Base-by-base conservation (phyloP, 257 asterid species). In the Fraxinus quadrangulata region DNA sequence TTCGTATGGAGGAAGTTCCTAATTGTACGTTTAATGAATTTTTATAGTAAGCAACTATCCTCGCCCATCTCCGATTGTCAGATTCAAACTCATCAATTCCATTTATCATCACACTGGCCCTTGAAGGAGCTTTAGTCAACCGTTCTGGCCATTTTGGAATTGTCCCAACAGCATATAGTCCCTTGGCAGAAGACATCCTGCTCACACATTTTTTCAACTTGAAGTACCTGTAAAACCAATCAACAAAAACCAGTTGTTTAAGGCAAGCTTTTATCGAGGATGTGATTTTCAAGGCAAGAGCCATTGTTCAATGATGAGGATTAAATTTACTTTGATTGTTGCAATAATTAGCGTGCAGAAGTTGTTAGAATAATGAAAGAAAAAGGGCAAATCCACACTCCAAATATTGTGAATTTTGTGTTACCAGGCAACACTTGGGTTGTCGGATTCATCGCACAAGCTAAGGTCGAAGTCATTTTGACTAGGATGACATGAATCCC, bases 71-170 rank as follows among this genome's bases (percentile, higher is more conserved):
- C 71, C 89, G 82, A 68, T 88, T 90, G 83, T 96, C 98, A 69
- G 97, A 94, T 80, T 92, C 98, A 84, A 92, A 93, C 78, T 89
- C 92, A 47, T 90, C 92, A 26, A 86, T 81, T 77, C 98, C 97
- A 75, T 87, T 88, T 86, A 81, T 86, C 72, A 87, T 81, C 69
- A 87, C 76, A 79, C 80, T 80, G 71, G 90, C 98, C 83, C 97
- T 90, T 14, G 97, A 80, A 83, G 99, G 97, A 79, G 92, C 92
- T 79, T 36, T 82, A 19, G 79, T 89, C 81, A 90, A 82, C 84
- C 97, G 88, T 78, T 86, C 90, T 4, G 99, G 97, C 98, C 98
- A 96, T 83, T 86, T 88, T 24, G 96, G 92, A 82, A 96, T 89
- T 65, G 79, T 77, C 72, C 97, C 98, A 77, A 96, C 85, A 67